These are phyloP conservation scores for Fusarium sp. DNA, from an alignment of 2,329 filamentous ascomycete genomes.

Conservation along the genomic window DNA sequence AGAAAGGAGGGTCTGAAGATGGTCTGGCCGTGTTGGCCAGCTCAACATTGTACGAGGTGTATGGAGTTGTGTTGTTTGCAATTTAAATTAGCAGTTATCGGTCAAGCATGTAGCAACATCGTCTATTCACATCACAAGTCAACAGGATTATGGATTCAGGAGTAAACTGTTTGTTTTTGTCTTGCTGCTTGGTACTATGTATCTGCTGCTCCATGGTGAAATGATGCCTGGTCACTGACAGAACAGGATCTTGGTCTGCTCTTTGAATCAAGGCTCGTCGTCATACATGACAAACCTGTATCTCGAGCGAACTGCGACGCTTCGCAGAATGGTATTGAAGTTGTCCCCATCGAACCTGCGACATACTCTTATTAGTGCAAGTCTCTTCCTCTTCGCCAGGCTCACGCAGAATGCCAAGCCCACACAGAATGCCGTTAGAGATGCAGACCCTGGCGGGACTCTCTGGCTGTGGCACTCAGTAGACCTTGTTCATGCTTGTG, in stretches of 20 bases:
- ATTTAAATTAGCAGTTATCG: constrained; percentile 31
- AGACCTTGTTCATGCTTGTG: not conserved
- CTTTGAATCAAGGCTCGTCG: not conserved
- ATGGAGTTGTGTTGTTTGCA: constrained; percentile 26
- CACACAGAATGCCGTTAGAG: not conserved
- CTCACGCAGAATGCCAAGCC: not conserved
- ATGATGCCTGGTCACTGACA: not conserved
- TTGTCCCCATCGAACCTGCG: not conserved
- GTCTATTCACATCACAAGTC: constrained; percentile 13
- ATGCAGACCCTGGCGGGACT: no score
- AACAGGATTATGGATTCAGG: not conserved
- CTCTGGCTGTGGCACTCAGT: not conserved
- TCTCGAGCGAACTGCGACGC: not conserved
- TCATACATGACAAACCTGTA: not conserved
- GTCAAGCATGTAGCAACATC: constrained; percentile 19
- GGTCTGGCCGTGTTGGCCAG: constrained; percentile 7
- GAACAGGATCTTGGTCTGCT: not conserved
- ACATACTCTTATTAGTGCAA: not conserved
- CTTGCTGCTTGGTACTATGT: not conserved
- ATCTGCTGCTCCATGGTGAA: not conserved
- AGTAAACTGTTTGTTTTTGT: not conserved
- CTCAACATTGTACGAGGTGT: constrained; percentile 21
- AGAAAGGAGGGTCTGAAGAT: constrained; percentile 21
- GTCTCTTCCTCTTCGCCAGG: not conserved
- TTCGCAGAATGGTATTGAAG: not conserved